Percentiles rank a stretch among this genome's conserved stretches.
Conservation (phyloP, 208 protist genomes). For the Novymonas esmeraldas region DNA sequence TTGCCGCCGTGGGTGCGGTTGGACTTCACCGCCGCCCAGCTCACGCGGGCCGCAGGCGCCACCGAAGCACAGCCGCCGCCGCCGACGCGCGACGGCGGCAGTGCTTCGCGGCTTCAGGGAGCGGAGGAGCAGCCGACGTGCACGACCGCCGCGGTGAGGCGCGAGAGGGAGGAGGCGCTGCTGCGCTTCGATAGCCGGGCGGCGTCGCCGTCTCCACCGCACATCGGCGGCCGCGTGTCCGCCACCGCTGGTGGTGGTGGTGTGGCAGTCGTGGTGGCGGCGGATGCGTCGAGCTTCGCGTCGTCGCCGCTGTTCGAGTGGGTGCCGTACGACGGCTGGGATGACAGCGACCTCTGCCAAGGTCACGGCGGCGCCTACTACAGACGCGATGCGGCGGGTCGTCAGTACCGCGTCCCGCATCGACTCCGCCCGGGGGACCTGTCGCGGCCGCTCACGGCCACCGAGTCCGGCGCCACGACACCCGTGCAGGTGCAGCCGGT, state of each 20-base stretch:
- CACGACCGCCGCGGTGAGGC: too few species aligned
- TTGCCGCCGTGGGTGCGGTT: slow-evolving; percentile 20
- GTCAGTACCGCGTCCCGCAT: slow-evolving; percentile 7
- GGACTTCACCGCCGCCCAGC: too few species aligned
- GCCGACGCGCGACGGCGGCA: not conserved
- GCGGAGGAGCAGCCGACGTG: too few species aligned
- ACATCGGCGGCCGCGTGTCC: too few species aligned
- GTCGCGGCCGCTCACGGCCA: slow-evolving; percentile 6
- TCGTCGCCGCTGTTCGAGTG: slow-evolving; percentile 27
- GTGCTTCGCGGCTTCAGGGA: not conserved
- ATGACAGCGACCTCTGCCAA: slow-evolving; percentile 28
- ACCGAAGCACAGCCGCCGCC: not conserved
- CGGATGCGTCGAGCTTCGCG: slow-evolving; percentile 14
- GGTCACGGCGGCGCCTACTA: slow-evolving; percentile 9
- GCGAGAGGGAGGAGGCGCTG: too few species aligned
- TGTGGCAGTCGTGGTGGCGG: too few species aligned
- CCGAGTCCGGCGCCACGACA: slow-evolving; percentile 14
- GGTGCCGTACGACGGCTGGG: slow-evolving; percentile 30
- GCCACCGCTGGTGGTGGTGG: too few species aligned
- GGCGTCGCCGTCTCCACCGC: too few species aligned
- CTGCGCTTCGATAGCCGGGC: too few species aligned
- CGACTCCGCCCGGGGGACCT: slow-evolving; percentile 21
- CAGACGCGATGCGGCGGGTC: slow-evolving; percentile 7
- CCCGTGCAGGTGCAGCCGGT: not conserved
- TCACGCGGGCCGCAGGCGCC: too few species aligned